Percentiles rank a stretch among this genome's conserved stretches.
Conservation (phyloP, 2,329 filamentous ascomycete genomes). For the Aspergillus sp. region DNA sequence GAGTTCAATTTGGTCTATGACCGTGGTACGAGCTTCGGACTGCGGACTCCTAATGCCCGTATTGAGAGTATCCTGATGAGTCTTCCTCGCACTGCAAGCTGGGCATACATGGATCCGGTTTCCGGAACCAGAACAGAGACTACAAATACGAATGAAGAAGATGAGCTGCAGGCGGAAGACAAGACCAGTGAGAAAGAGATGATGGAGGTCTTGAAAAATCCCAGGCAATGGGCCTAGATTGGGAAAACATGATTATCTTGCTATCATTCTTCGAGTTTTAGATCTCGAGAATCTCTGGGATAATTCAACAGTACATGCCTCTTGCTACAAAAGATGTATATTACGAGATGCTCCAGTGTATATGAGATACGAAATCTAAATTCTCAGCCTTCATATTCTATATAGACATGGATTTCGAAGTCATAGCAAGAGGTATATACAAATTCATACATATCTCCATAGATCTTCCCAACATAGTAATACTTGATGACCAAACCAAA, state of each 20-base stretch:
- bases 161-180: slow-evolving; percentile 27
- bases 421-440: too few species aligned
- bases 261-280: background rate
- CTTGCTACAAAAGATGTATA: background rate
- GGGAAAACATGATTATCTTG: background rate
- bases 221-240: slow-evolving; percentile 53
- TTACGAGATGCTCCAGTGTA: background rate
- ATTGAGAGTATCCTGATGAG: slow-evolving; percentile 98
- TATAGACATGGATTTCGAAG: too few species aligned
- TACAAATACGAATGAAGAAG: slow-evolving; percentile 43
- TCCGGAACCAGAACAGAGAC: slow-evolving; percentile 38
- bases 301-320: background rate
- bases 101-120: slow-evolving; percentile 82
- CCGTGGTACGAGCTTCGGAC: slow-evolving; percentile 84
- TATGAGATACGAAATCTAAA: background rate
- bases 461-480: too few species aligned
- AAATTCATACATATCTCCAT: too few species aligned
- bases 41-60: slow-evolving; percentile 84
- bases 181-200: slow-evolving; percentile 62
- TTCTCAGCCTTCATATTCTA: too few species aligned
- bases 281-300: background rate
- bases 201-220: slow-evolving; percentile 61
- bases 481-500: background rate
- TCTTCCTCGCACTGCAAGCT: slow-evolving; percentile 82
- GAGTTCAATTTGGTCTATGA: slow-evolving; percentile 99